phyloP scores from a whole-genome alignment of 1,284 basidiomycete species.

The Cerrena zonata region DNA sequence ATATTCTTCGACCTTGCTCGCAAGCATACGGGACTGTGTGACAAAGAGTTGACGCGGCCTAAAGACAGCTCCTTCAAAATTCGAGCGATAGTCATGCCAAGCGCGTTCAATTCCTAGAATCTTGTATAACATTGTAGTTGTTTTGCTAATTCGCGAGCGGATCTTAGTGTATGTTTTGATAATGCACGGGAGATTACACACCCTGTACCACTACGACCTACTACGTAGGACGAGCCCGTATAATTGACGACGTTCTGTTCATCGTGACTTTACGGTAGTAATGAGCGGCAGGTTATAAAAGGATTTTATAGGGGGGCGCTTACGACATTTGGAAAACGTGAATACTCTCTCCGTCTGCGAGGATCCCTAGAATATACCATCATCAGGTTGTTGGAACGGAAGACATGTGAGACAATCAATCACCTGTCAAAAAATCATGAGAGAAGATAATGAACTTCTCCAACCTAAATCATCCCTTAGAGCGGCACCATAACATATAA shows the following conservation, averaged over 20 bases:
- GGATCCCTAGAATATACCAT: slow-evolving; percentile 30
- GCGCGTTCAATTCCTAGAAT: slow-evolving; percentile 53
- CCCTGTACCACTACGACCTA: slow-evolving; percentile 17
- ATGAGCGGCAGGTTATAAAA: too few species aligned
- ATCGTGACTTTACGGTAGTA: too few species aligned
- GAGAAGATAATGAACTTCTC: slow-evolving; percentile 65
- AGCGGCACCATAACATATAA: background rate
- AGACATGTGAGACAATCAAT: background rate
- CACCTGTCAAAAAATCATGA: slow-evolving; percentile 33
- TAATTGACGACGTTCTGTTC: slow-evolving; percentile 56
- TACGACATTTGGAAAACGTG: slow-evolving; percentile 54
- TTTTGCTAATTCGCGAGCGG: slow-evolving; percentile 48
- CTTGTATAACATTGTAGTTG: slow-evolving; percentile 61
- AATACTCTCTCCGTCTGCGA: slow-evolving; percentile 39
- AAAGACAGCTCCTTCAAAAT: slow-evolving; percentile 33
- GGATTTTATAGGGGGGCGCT: too few species aligned
- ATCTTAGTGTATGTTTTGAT: background rate
- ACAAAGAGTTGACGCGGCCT: slow-evolving; percentile 60
- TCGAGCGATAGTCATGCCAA: slow-evolving; percentile 45
- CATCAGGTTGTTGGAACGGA: background rate
- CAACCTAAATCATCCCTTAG: slow-evolving; percentile 34
- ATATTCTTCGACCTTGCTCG: slow-evolving; percentile 63
- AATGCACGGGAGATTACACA: background rate
- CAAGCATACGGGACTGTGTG: slow-evolving; percentile 62
- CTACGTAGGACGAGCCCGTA: slow-evolving; percentile 48